phyloP scores from a whole-genome alignment of 2,329 filamentous ascomycete genomes.

The Purpureocillium takamizusanense region DNA sequence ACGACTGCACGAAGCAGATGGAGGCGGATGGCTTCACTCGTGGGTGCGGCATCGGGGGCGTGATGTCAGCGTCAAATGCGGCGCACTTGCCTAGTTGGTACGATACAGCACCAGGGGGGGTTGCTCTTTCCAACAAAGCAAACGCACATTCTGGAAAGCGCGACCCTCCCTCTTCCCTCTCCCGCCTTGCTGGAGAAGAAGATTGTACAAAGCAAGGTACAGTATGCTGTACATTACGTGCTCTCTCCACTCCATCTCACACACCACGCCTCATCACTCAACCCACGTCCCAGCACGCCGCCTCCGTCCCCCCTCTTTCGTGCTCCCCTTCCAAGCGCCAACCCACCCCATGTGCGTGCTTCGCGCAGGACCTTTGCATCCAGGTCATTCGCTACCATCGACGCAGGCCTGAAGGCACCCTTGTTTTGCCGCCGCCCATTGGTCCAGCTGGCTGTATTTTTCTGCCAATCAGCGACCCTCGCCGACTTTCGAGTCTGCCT shows the following conservation, averaged over 20 bases:
- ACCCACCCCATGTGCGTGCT: constrained; percentile 1
- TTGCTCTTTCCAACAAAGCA: neutral
- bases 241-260: no score
- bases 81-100: no score
- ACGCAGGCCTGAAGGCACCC: neutral
- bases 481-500: no score
- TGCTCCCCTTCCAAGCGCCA: neutral
- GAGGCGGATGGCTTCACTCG: neutral
- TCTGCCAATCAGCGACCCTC: constrained; percentile 3
- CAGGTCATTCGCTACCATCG: constrained; percentile 11
- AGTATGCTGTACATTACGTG: no score
- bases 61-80: no score
- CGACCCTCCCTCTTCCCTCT: constrained; percentile 3
- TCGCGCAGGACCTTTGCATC: neutral
- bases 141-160: constrained; percentile 11
- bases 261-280: no score
- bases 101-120: no score
- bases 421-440: constrained; percentile 5
- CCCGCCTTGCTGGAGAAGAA: no score
- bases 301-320: no score
- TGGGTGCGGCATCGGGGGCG: neutral
- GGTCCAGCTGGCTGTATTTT: neutral
- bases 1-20: no score
- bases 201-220: no score
- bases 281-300: no score